Conservation (phyloP, 805 yeast species). For the Lachancea mirantina region DNA sequence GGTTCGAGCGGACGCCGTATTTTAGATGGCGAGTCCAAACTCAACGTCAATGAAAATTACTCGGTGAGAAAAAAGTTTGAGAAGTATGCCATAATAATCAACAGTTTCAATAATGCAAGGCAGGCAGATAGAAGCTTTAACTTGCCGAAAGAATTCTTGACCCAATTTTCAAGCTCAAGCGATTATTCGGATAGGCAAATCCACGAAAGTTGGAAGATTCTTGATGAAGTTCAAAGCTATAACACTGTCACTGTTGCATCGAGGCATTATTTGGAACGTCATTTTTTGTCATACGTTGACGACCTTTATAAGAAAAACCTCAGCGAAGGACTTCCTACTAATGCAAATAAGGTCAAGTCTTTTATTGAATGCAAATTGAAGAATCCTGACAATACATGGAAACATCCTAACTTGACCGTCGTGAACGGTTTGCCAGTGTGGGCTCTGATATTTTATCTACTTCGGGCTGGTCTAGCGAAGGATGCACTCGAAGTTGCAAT, state of each 20-base stretch:
- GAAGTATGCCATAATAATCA: slow-evolving; percentile 63
- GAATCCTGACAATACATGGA: slow-evolving; percentile 43
- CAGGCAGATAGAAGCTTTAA: slow-evolving; percentile 46
- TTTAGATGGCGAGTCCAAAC: slow-evolving; percentile 30
- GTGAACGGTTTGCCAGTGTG: slow-evolving; percentile 88
- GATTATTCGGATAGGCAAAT: slow-evolving; percentile 66
- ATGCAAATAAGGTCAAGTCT: slow-evolving; percentile 61
- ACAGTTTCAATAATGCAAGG: slow-evolving; percentile 64
- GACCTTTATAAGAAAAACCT: slow-evolving; percentile 50
- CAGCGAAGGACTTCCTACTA: slow-evolving; percentile 64
- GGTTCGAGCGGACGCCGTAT: slow-evolving; percentile 25
- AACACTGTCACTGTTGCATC: slow-evolving; percentile 48
- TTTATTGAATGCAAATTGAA: slow-evolving; percentile 43
- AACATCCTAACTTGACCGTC: slow-evolving; percentile 46
- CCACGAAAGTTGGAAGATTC: slow-evolving; percentile 65
- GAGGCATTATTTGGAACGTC: slow-evolving; percentile 58
- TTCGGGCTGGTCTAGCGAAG: slow-evolving; percentile 73
- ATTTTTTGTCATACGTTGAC: slow-evolving; percentile 70
- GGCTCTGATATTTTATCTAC: slow-evolving; percentile 79
- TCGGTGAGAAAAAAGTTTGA: slow-evolving; percentile 53
- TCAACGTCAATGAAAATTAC: slow-evolving; percentile 39
- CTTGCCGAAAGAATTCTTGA: slow-evolving; percentile 52
- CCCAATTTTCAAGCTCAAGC: slow-evolving; percentile 47
- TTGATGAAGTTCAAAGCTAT: slow-evolving; percentile 34
- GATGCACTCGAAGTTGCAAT: slow-evolving; percentile 71